Percentiles rank a stretch among this genome's conserved stretches.
Conservation (phyloP, 768 basidiomycete species). For the Termitomyces eurrhizus region DNA sequence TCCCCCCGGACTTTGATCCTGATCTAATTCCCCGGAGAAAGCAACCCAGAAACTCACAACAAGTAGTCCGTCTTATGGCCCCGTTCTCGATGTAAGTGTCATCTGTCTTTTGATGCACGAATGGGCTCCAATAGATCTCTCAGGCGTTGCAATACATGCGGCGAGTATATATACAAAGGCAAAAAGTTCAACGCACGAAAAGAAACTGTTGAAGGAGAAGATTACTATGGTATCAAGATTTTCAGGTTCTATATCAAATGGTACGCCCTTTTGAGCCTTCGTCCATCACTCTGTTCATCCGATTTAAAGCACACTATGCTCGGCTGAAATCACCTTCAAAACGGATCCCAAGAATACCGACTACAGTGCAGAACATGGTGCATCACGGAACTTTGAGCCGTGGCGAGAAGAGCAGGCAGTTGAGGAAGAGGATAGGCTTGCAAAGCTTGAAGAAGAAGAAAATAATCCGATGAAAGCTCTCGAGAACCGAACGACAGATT, state of each 20-base stretch:
- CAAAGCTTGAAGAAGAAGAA: constrained; percentile 86
- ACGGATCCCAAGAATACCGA: constrained; percentile 99
- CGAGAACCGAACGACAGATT: constrained; percentile 89
- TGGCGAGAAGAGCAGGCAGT: constrained; percentile 83
- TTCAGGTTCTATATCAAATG: constrained; percentile 93
- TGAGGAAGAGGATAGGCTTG: constrained; percentile 81
- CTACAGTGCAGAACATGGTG: constrained; percentile 91
- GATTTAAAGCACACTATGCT: constrained; percentile 76
- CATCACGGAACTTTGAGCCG: constrained; percentile 96
- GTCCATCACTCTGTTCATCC: constrained; percentile 13
- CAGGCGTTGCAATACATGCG: constrained; percentile 93
- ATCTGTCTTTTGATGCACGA: background rate
- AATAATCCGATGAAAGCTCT: constrained; percentile 97
- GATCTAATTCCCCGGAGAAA: constrained; percentile 91
- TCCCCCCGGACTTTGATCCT: constrained; percentile 98
- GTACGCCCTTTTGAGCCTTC: constrained; percentile 34
- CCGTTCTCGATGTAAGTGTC: constrained; percentile 89
- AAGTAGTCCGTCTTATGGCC: constrained; percentile 98
- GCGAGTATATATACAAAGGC: constrained; percentile 98
- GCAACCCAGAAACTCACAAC: constrained; percentile 90
- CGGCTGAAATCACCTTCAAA: constrained; percentile 99
- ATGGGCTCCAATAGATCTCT: constrained; percentile 9
- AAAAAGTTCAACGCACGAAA: constrained; percentile 99
- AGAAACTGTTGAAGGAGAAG: constrained; percentile 95
- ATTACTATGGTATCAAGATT: constrained; percentile 98